These are phyloP conservation scores for Abelmoschus esculentus DNA, from an alignment of 345 rosid genomes.

Conservation along the genomic window DNA sequence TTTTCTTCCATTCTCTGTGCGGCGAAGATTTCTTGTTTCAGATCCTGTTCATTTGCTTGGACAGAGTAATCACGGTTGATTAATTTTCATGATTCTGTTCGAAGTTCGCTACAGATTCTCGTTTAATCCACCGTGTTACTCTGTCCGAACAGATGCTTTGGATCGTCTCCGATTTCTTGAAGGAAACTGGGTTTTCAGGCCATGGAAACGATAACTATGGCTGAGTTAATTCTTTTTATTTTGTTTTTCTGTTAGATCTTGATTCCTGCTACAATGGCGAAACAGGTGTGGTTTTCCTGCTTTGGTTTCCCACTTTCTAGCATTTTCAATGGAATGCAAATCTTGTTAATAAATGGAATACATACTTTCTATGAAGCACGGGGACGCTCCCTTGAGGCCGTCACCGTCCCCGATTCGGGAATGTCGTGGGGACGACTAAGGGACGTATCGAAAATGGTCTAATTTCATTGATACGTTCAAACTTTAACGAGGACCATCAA, in stretches of 20 bases:
- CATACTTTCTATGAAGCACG: too few species aligned
- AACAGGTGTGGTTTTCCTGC: background rate
- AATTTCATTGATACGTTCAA: too few species aligned
- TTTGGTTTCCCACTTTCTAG: too few species aligned
- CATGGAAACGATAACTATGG: background rate
- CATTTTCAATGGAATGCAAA: too few species aligned
- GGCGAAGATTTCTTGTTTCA: background rate
- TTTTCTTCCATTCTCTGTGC: background rate
- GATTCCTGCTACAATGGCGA: background rate
- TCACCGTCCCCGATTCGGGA: too few species aligned
- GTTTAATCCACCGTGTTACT: background rate
- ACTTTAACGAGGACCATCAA: too few species aligned
- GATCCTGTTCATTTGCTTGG: conserved; percentile 17
- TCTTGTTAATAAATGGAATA: too few species aligned
- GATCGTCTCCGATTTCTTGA: background rate
- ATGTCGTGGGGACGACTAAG: too few species aligned
- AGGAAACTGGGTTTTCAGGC: background rate
- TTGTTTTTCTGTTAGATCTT: background rate
- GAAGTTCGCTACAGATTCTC: background rate
- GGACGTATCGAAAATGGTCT: too few species aligned
- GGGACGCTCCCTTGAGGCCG: too few species aligned
- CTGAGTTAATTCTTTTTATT: background rate
- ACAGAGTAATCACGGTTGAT: conserved; percentile 28
- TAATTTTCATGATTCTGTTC: background rate
- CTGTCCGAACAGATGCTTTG: conserved; percentile 11